These are phyloP conservation scores for Pseudonitzschia multiseries DNA, from an alignment of 108 stramenopile genomes.

Conservation along the genomic window DNA sequence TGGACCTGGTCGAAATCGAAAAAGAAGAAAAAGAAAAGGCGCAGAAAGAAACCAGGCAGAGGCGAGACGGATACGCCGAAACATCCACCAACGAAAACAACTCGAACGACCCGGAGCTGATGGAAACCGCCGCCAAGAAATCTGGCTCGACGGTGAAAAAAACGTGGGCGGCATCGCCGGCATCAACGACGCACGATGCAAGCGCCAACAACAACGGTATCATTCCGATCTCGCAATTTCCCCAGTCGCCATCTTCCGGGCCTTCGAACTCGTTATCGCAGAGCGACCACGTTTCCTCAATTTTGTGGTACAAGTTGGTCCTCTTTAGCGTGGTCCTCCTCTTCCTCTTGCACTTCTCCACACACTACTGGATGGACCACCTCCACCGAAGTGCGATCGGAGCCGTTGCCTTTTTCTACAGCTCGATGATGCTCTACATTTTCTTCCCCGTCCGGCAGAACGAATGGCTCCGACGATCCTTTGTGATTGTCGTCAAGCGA, in stretches of 20 bases:
- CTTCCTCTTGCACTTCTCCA: conserved; percentile 56
- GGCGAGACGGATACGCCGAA: not conserved
- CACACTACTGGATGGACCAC: conserved; percentile 65
- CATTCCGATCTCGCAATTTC: not conserved
- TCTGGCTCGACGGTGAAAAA: not conserved
- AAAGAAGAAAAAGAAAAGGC: conserved; percentile 17
- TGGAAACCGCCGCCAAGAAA: not conserved
- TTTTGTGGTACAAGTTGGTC: conserved; percentile 62
- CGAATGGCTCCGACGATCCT: conserved; percentile 62
- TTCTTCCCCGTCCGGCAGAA: conserved; percentile 57
- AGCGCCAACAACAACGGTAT: not conserved
- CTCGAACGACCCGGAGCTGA: not conserved
- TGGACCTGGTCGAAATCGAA: conserved; percentile 63
- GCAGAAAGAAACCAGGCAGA: not conserved
- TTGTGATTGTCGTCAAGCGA: conserved; percentile 55
- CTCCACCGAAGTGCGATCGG: conserved; percentile 65
- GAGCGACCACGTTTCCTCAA: not conserved
- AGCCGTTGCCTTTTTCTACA: conserved; percentile 75
- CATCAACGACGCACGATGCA: not conserved
- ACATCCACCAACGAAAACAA: not conserved
- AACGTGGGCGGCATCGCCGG: not conserved
- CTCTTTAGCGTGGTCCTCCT: conserved; percentile 56
- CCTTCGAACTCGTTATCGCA: not conserved
- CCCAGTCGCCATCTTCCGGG: not conserved
- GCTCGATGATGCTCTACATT: conserved; percentile 52